phyloP scores from a whole-genome alignment of 2,329 filamentous ascomycete species.

The Stagonosporopsis tanaceti region DNA sequence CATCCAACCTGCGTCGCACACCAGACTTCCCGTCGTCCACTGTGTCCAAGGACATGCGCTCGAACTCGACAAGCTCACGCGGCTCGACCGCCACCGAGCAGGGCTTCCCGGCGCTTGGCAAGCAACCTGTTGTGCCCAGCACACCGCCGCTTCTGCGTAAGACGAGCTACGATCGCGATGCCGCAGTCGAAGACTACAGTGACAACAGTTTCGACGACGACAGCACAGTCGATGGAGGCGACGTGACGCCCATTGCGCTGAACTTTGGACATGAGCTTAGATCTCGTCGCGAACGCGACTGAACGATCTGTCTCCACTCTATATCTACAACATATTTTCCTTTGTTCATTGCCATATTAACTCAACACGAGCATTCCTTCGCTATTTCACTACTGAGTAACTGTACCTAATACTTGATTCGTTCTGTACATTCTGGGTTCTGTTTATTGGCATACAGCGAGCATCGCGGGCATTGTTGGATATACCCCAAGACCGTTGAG shows the following conservation, averaged over 20 bases:
- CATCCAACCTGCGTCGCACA: constrained; percentile 73
- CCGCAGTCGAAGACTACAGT: constrained; percentile 59
- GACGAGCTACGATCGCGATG: constrained; percentile 67
- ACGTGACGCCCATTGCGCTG: constrained; percentile 45
- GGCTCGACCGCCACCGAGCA: constrained; percentile 33
- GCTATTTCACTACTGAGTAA: constrained; percentile 5
- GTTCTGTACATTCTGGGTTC: constrained; percentile 3
- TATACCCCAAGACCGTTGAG: constrained; percentile 34
- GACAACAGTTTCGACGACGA: constrained; percentile 60
- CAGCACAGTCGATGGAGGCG: constrained; percentile 54
- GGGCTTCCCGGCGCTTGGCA: constrained; percentile 44
- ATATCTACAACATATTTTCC: constrained; percentile 8
- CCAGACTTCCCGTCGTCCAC: constrained; percentile 55
- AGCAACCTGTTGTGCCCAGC: constrained; percentile 37
- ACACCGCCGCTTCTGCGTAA: constrained; percentile 65
- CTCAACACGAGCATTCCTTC: constrained; percentile 17
- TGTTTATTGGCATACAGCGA: constrained; percentile 19
- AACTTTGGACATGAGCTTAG: constrained; percentile 44
- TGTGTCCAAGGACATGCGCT: constrained; percentile 34
- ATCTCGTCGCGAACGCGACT: constrained; percentile 16
- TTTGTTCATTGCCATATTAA: constrained; percentile 16
- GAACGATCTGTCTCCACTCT: background rate
- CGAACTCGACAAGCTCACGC: constrained; percentile 40
- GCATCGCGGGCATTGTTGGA: constrained; percentile 30
- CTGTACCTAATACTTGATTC: constrained; percentile 30